Evolutionary conservation across 805 yeast genomes (phyloP), one percentile per base, ranked within the genome.

Genomic region (Candida namnaoensis): DNA sequence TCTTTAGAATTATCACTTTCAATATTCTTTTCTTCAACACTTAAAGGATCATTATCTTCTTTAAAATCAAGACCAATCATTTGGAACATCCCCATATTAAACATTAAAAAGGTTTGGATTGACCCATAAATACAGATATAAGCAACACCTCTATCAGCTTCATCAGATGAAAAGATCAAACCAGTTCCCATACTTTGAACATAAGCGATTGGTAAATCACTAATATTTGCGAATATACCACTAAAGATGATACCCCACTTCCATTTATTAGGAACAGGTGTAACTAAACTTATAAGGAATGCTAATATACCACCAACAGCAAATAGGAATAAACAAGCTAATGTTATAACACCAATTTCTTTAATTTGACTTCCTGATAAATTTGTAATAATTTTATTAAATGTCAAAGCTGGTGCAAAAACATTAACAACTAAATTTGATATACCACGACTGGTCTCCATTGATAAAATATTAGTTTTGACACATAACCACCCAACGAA

Each of bases 11-110:
- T 38, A 40, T 28, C 25, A 4, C 30, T 30, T 35, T 37, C 42
- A 15, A 19, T 37, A 8, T 38, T 42, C 19, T 40, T 19, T 5
- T 44, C 43, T 13, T 46, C 45, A 3, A 10, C 7, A 15, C 24
- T 34, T 15, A 34, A 34, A 7, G 57, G 61, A 38, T 54, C 54
- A 32, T 59, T 15, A 3, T 37, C 40, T 11, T 42, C 42, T 42
- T 72, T 67, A 53, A 88, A 84, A 57, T 88, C 96, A 56, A 76
- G 65, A 35, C 79, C 82, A 13, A 88, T 68, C 40, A 88, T 60
- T 46, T 78, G 69, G 61, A 80, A 82, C 41, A 84, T 73, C 2
- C 96, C 96, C 37, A 82, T 61, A 52, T 85, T 82, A 71, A 87
- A 86, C 61, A 83, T 78, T 52, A 73, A 60, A 37, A 85, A 68